Conservation (phyloP, 768 basidiomycete genomes). For the Neoboletus subvelutipes region DNA sequence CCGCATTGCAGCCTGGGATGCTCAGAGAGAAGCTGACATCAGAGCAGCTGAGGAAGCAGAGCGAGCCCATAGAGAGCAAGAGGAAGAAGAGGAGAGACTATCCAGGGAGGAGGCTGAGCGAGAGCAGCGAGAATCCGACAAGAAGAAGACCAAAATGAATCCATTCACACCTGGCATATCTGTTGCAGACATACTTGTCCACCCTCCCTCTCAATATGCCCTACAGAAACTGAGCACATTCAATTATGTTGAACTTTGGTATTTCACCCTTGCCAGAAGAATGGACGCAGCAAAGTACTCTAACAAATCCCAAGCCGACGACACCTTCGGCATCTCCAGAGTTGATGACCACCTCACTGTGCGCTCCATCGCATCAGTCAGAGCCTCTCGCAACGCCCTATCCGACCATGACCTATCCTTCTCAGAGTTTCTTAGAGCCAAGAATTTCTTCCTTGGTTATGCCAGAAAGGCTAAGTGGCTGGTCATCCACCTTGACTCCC, state of each 20-base stretch:
- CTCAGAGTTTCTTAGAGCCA: not conserved
- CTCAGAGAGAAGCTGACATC: too few relatives aligned
- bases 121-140: too few relatives aligned
- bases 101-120: too few relatives aligned
- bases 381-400: not conserved
- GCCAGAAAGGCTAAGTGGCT: not conserved
- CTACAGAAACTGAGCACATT: not conserved
- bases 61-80: too few relatives aligned
- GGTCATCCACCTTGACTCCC: not conserved
- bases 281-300: not conserved
- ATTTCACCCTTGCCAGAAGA: not conserved
- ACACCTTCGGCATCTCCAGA: not conserved
- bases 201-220: not conserved
- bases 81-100: not conserved
- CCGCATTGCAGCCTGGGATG: too few relatives aligned
- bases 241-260: not conserved
- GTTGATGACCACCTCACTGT: not conserved
- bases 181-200: rapidly evolving
- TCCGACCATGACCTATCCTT: not conserved
- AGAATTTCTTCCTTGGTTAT: not conserved
- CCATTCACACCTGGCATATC: rapidly evolving
- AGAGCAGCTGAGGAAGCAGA: too few relatives aligned
- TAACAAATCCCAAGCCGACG: not conserved
- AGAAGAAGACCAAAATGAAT: not conserved
- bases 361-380: not conserved